Conservation (phyloP, 106 monocot species). For the Cymbidium sinense region DNA sequence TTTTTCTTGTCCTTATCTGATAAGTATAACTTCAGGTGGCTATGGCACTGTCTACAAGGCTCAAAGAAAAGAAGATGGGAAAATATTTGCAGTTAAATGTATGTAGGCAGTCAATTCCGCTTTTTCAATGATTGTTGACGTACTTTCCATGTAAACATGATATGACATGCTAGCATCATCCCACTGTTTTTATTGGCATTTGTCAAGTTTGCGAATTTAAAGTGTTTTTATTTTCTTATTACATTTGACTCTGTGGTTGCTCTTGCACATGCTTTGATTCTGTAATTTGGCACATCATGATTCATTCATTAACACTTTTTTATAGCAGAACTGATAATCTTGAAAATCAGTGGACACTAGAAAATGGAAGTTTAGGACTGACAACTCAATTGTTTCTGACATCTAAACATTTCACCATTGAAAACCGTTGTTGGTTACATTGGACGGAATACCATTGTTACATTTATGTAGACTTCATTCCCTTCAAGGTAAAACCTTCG, state of each 20-base stretch:
- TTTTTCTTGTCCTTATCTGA: background rate
- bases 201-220: background rate
- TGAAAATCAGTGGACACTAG: background rate
- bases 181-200: background rate
- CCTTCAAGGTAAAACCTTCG: no score
- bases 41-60: constrained; percentile 94
- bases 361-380: background rate
- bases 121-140: background rate
- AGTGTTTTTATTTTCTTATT: background rate
- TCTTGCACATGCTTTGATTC: background rate
- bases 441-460: background rate
- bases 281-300: background rate
- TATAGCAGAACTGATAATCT: background rate
- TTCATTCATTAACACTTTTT: background rate
- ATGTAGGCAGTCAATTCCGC: constrained; percentile 18
- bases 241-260: background rate
- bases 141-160: background rate
- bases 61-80: constrained; percentile 72
- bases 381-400: background rate
- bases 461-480: background rate
- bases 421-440: background rate
- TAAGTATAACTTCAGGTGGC: constrained; percentile 50
- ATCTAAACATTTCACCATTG: background rate
- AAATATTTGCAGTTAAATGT: constrained; percentile 96
- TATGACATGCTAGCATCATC: background rate